These are phyloP conservation scores for Fraxinus angustifolia DNA, from an alignment of 305 asterid species.

Conservation along the genomic window DNA sequence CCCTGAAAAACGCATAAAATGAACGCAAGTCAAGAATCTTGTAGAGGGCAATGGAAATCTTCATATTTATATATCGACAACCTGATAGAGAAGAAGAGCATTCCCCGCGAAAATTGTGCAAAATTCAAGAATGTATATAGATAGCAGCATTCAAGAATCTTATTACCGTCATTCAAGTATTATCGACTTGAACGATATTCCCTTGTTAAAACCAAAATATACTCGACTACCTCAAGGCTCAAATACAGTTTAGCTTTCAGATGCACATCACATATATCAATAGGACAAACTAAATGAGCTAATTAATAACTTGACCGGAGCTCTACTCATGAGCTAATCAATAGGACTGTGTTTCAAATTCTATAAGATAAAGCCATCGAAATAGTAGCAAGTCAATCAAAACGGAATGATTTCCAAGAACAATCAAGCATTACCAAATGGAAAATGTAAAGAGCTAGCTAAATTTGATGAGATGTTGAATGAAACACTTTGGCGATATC, in stretches of 20 bases:
- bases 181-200: neutral
- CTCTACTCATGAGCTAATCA: no score
- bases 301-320: neutral
- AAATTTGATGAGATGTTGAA: neutral
- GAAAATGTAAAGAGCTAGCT: neutral
- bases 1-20: neutral
- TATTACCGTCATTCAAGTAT: neutral
- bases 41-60: neutral
- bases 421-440: neutral
- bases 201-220: neutral
- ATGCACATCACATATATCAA: neutral
- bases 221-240: neutral
- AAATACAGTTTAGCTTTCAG: neutral
- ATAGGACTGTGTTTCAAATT: no score
- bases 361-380: no score
- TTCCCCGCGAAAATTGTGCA: neutral
- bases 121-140: neutral
- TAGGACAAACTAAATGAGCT: neutral
- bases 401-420: neutral
- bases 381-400: neutral
- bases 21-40: neutral
- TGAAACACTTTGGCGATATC: neutral
- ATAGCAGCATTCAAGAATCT: neutral
- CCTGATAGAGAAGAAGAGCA: neutral
- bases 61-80: neutral